Conservation (phyloP, 176 grass and related monocot species). For the Musa itinerans region DNA sequence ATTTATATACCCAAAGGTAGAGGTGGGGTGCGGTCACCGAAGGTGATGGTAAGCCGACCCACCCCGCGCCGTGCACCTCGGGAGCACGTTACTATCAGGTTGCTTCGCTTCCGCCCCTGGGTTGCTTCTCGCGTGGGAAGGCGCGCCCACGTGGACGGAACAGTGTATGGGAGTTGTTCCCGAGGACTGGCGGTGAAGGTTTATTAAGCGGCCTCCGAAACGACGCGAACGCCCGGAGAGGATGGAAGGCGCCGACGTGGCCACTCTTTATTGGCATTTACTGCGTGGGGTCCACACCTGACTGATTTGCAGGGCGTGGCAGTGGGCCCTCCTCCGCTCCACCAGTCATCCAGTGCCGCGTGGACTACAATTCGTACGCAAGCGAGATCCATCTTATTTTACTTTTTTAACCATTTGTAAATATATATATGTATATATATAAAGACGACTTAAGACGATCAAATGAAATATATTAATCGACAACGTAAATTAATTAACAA, state of each 20-base stretch:
- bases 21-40: background rate
- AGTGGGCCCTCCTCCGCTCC: too few species aligned
- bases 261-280: too few species aligned
- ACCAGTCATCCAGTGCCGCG: too few species aligned
- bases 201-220: background rate
- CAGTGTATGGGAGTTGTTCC: background rate
- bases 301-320: too few species aligned
- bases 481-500: too few species aligned
- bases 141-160: conserved; percentile 9
- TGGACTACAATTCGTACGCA: too few species aligned
- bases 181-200: background rate
- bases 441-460: too few species aligned
- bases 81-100: background rate
- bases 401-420: too few species aligned
- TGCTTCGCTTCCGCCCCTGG: background rate
- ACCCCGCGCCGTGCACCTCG: background rate
- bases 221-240: background rate
- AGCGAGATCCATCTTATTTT: too few species aligned
- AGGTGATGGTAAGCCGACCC: background rate
- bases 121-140: background rate
- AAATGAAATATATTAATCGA: too few species aligned
- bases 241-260: background rate
- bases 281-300: too few species aligned
- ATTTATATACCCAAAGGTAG: background rate
- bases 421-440: too few species aligned